Percentiles rank a stretch among this genome's conserved stretches.
Evolutionary conservation across 305 asterid species (phyloP).

Genomic region (Plantago lanceolata): DNA sequence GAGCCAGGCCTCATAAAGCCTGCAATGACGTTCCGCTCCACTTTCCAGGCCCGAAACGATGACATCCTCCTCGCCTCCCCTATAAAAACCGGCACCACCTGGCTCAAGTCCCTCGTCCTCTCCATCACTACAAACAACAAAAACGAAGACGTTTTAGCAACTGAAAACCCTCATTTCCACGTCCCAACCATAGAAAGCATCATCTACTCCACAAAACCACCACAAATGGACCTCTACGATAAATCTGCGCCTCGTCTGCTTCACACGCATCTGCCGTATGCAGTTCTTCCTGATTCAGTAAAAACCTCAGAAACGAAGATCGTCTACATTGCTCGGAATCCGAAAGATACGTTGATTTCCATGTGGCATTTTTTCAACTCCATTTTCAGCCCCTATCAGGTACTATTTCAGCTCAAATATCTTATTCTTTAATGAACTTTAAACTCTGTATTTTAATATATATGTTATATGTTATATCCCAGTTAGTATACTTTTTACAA

Average conservation of each 20-base stretch:
- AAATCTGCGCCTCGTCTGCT: constrained; percentile 38
- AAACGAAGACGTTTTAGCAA: constrained; percentile 26
- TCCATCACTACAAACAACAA: constrained; percentile 26
- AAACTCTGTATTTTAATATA: no score
- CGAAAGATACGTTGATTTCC: constrained; percentile 47
- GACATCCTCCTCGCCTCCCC: constrained; percentile 48
- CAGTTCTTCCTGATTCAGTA: constrained; percentile 38
- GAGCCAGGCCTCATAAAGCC: constrained; percentile 34
- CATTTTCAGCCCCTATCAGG: constrained; percentile 27
- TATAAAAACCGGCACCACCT: constrained; percentile 59
- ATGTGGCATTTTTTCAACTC: constrained; percentile 53
- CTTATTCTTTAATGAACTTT: no score
- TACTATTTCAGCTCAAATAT: no score
- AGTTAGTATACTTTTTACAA: no score
- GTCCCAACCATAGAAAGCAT: constrained; percentile 45
- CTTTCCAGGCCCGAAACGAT: constrained; percentile 35
- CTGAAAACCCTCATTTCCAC: constrained; percentile 45
- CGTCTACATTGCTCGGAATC: constrained; percentile 53
- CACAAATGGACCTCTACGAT: constrained; percentile 24
- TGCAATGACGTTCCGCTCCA: constrained; percentile 35
- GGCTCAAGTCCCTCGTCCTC: constrained; percentile 52
- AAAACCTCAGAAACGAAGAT: constrained; percentile 33
- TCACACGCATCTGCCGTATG: constrained; percentile 47
- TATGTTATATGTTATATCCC: no score
- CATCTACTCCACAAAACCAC: constrained; percentile 33